Base-by-base conservation (phyloP, 257 asterid genomes). In the Lycium ferocissimum region DNA sequence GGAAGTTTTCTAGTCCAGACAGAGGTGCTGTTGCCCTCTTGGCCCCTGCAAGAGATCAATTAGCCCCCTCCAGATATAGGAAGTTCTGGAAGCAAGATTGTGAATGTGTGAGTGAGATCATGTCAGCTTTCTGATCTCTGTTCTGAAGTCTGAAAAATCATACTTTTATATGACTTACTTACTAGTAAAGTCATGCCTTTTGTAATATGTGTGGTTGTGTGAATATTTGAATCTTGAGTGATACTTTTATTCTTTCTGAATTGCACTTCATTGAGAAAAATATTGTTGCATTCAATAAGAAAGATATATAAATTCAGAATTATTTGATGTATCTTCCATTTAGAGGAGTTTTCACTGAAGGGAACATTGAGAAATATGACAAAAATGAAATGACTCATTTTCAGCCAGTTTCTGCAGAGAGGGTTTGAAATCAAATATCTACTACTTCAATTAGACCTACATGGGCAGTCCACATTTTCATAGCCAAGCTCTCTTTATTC, bases 11-110 rank as follows among this genome's bases (percentile, higher is more conserved):
- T 0, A 86, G 72, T 38, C 93, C 94, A 5, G 94, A 93, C 33
- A 90, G 89, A 83, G 90, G 88, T 57, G 90, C 92, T 6, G 97
- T 94, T 86, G 96, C 98, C 33, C 85, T 92, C 86, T 87, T 94
- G 59, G 95, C 98, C 18, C 92, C 97, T 9, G 93, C 98, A 69
- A 89, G 69, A 70, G 57, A 51, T 26, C 90, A 26, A 26, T 26
- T 26, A 26, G 33, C 1, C 33, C 33, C 33, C 33, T 26, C 33
- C 33, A 26, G 33, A 17, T 38, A 8, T 17, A 70, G 79, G 33
- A 70, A 70, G 54, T 40, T 86, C 43, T 22, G 35, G 58, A 45
- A 45, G 20, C 20, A 47, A 12, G 40, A 20, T 49, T 75, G 81
- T 75, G 81, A 75, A 20, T 73, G 45, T 76, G 63, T 51, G 8